phyloP scores from a whole-genome alignment of 2,329 filamentous ascomycete species.

The Scedosporium boydii region DNA sequence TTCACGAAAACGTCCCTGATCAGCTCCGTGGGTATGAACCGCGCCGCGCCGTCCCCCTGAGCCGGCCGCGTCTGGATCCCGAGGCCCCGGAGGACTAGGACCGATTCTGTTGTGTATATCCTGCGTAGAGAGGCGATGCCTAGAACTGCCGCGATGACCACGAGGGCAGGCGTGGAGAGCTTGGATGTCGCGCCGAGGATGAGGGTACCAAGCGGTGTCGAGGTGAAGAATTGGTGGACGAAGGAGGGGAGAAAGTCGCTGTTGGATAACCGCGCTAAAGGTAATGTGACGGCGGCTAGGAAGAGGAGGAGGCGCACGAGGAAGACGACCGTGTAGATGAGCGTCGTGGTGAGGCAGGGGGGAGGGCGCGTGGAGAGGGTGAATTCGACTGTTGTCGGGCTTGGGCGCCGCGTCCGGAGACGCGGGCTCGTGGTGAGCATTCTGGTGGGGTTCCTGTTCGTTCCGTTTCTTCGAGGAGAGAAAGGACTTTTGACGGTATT shows the following conservation, averaged over 20 bases:
- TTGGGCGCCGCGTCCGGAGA: slow-evolving; percentile 57
- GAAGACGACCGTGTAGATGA: slow-evolving; percentile 33
- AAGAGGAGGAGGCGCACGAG: slow-evolving; percentile 31
- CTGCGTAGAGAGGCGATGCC: slow-evolving; percentile 35
- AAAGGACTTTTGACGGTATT: no score
- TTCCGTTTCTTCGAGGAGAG: background rate
- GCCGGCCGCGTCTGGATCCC: slow-evolving; percentile 66
- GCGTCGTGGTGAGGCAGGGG: slow-evolving; percentile 34
- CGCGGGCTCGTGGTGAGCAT: slow-evolving; percentile 56
- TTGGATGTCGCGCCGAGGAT: slow-evolving; percentile 21
- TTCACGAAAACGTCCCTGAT: slow-evolving; percentile 92
- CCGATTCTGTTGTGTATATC: slow-evolving; percentile 61
- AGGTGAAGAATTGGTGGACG: slow-evolving; percentile 14
- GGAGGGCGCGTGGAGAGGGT: slow-evolving; percentile 73
- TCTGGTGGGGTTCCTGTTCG: slow-evolving; percentile 7
- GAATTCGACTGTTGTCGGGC: slow-evolving; percentile 85
- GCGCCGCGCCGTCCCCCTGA: slow-evolving; percentile 25
- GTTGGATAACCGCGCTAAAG: slow-evolving; percentile 9
- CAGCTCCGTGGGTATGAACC: slow-evolving; percentile 77
- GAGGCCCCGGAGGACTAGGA: slow-evolving; percentile 79
- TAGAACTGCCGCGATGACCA: slow-evolving; percentile 22
- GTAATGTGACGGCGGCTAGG: slow-evolving; percentile 21
- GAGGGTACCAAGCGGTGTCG: slow-evolving; percentile 16
- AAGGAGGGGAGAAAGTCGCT: slow-evolving; percentile 11
- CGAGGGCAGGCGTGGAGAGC: slow-evolving; percentile 28